Evolutionary conservation across 306 rosid species (phyloP).

Genomic region (Dicorynia guianensis): DNA sequence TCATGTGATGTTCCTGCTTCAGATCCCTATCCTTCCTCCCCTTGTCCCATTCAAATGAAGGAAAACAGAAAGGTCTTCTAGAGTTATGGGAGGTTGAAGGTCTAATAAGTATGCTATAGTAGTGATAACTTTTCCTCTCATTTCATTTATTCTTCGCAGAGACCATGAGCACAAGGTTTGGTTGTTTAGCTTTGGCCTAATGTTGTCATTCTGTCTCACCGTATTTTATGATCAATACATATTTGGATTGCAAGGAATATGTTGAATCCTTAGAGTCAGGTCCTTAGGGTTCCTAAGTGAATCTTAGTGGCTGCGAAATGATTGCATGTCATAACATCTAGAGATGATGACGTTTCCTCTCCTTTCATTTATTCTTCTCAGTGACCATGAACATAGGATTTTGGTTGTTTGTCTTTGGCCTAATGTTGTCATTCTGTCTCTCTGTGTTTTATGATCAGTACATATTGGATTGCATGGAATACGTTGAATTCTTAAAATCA

Average conservation of each 20-base stretch:
- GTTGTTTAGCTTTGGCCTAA: not conserved
- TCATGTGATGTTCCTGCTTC: constrained; percentile 22
- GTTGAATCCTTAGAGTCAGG: constrained; percentile 19
- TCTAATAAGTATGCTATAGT: constrained; percentile 15
- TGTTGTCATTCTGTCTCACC: not conserved
- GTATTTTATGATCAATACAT: constrained; percentile 8
- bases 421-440: not conserved
- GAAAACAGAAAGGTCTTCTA: not conserved
- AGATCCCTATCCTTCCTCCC: not conserved
- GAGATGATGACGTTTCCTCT: constrained; percentile 2
- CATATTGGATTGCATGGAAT: constrained; percentile 16
- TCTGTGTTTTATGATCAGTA: constrained; percentile 15
- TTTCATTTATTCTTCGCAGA: constrained; percentile 1
- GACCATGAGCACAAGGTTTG: not conserved
- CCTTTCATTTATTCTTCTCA: constrained; percentile 26
- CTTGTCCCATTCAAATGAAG: not conserved
- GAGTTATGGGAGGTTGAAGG: constrained; percentile 10
- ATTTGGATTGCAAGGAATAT: constrained; percentile 16
- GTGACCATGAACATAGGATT: not conserved
- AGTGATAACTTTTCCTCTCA: constrained; percentile 8
- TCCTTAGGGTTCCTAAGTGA: constrained; percentile 15
- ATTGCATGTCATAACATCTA: not conserved
- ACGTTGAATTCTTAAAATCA: constrained; percentile 15
- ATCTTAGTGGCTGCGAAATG: not conserved
- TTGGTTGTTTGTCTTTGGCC: constrained; percentile 1